phyloP scores from a whole-genome alignment of 177 flowering plant species.

The Vitis hybrid region DNA sequence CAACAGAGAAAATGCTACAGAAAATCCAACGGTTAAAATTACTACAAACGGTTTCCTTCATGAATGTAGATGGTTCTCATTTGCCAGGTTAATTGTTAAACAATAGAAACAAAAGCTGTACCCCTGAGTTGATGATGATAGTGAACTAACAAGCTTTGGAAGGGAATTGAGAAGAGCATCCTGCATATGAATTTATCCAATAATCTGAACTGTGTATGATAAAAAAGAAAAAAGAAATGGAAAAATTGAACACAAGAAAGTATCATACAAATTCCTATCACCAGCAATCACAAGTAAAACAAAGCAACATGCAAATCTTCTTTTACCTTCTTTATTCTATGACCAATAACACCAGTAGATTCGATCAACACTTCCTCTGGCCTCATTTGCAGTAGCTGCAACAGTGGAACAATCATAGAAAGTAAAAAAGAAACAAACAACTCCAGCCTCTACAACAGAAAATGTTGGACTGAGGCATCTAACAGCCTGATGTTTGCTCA shows the following conservation, averaged over 20 bases:
- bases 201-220: too few species aligned
- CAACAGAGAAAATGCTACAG: not conserved
- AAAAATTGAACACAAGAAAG: not conserved
- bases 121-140: slow-evolving; percentile 72
- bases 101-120: slow-evolving; percentile 21
- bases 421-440: slow-evolving; percentile 6
- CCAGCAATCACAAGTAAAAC: not conserved
- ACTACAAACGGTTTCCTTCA: too few species aligned
- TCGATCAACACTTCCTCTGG: slow-evolving; percentile 78
- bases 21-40: not conserved
- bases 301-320: not conserved
- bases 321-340: slow-evolving; percentile 88
- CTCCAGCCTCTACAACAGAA: slow-evolving; percentile 4
- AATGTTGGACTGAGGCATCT: not conserved
- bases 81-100: not conserved
- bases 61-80: not conserved
- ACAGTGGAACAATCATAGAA: slow-evolving; percentile 3
- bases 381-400: slow-evolving; percentile 66
- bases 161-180: slow-evolving; percentile 83
- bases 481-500: slow-evolving; percentile 17
- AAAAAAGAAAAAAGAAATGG: too few species aligned
- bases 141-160: slow-evolving; percentile 61
- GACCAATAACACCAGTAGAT: slow-evolving; percentile 98
- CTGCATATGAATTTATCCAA: slow-evolving; percentile 36
- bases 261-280: not conserved